These are phyloP conservation scores for Mimosa bimucronata DNA, from an alignment of 306 rosid genomes.

Conservation along the genomic window DNA sequence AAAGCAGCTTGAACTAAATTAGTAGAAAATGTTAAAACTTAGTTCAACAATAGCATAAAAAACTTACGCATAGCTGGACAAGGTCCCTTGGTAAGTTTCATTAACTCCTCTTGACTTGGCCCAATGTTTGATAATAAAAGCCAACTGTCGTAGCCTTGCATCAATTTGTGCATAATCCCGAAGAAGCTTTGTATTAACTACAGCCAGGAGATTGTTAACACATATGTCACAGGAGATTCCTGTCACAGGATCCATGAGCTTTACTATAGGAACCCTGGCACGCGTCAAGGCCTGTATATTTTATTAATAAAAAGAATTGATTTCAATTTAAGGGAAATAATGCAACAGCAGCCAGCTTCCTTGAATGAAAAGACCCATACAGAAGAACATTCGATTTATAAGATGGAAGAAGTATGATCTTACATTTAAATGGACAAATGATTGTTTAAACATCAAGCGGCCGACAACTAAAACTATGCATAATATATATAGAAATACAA, in stretches of 20 bases:
- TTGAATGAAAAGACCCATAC: background rate
- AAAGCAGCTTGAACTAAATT: background rate
- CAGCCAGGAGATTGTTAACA: slow-evolving; percentile 94
- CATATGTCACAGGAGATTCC: slow-evolving; percentile 96
- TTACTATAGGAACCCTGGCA: slow-evolving; percentile 97
- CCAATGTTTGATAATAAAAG: slow-evolving; percentile 94
- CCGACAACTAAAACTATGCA: background rate
- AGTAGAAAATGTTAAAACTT: background rate
- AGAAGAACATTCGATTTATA: background rate
- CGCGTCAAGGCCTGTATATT: slow-evolving; percentile 81
- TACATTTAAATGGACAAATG: background rate
- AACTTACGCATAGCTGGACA: slow-evolving; percentile 98
- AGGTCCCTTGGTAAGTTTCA: slow-evolving; percentile 96
- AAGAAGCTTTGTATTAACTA: slow-evolving; percentile 91
- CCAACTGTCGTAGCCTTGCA: slow-evolving; percentile 74
- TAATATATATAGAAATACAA: background rate
- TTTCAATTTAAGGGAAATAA: slow-evolving; percentile 2
- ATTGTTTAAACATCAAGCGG: background rate
- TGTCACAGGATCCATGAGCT: slow-evolving; percentile 93
- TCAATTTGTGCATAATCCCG: slow-evolving; percentile 82
- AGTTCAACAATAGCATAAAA: slow-evolving; percentile 25
- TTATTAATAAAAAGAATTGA: slow-evolving; percentile 34
- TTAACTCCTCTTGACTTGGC: slow-evolving; percentile 98
- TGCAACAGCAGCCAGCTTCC: slow-evolving; percentile 17
- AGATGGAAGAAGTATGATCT: background rate